Base-by-base conservation (phyloP, 1,139 yeast species). In the Oligophagozyma castellii region DNA sequence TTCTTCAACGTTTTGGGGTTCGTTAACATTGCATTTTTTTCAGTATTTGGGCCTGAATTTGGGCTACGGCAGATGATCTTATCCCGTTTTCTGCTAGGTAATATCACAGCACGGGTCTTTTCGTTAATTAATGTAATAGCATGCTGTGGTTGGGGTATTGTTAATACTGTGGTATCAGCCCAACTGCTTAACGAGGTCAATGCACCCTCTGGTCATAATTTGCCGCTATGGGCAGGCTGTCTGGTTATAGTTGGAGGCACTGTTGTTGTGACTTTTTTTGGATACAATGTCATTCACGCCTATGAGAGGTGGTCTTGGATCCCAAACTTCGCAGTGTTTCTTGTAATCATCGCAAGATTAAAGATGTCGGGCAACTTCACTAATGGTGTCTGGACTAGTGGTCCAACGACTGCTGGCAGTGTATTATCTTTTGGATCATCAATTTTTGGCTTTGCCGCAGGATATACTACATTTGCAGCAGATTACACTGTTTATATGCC, bases 91-190 rank as follows among this genome's bases (percentile, higher is more conserved):
- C 65, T 84, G 48, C 65, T 75, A 44, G 95, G 95, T 44, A 71
- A 75, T 52, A 54, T 61, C 26, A 73, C 78, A 29, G 74, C 78
- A 57, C 68, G 93, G 53, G 62, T 83, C 34, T 78, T 83, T 48
- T 75, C 93, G n/a, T 53, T 75, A 24, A 63, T 84, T 48, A 83
- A 83, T 51, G 69, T 75, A 45, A 56, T 84, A 44, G 89, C 93
- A 13, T 80, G 94, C 65, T 68, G 83, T 37, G 95, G 95, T 41
- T 84, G 95, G 95, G 84, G 92, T 55, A 83, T 93, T 11, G 92
- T 81, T 28, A 84, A 84, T 58, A 79, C 83, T 39, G 80, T 84
- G 73, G 77, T 83, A 16, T 73, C 89, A 24, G 94, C 94, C 16
- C 92, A 81, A 53, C 63, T 83, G 47, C 63, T 84, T 40, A 73